Conservation (phyloP, 768 basidiomycete species). For the Dendrothele bispora region DNA sequence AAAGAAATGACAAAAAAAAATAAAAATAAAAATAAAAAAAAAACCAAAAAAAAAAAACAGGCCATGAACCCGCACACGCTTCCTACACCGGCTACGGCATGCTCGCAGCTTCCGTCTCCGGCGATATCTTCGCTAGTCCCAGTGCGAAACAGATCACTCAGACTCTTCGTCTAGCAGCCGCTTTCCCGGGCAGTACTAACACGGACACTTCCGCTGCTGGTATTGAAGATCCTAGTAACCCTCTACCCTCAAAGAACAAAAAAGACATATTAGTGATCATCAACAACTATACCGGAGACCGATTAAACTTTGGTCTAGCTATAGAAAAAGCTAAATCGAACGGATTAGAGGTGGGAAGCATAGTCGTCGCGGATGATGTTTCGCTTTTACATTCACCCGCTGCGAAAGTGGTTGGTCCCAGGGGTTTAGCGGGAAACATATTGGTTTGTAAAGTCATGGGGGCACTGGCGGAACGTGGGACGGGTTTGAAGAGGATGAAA, state of each 20-base stretch:
- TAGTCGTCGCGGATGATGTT: conserved; percentile 58
- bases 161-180: conserved; percentile 46
- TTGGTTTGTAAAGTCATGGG: conserved; percentile 60
- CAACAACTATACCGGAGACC: conserved; percentile 56
- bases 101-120: conserved; percentile 55
- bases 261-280: conserved; percentile 39
- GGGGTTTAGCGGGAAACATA: conserved; percentile 47
- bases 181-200: neutral
- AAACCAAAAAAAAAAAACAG: too few relatives aligned
- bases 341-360: conserved; percentile 38
- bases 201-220: neutral
- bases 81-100: conserved; percentile 59
- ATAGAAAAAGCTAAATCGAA: conserved; percentile 47
- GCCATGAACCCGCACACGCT: conserved; percentile 62
- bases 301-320: conserved; percentile 59
- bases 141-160: conserved; percentile 58
- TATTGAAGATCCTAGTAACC: neutral
- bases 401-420: conserved; percentile 42
- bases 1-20: too few relatives aligned
- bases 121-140: conserved; percentile 63
- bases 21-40: too few relatives aligned
- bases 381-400: conserved; percentile 34
- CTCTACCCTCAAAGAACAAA: too few relatives aligned
- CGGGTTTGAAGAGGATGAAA: conserved; percentile 31
- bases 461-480: conserved; percentile 43